These are phyloP conservation scores for Quercus tomentella DNA, from an alignment of 331 rosid species.

Conservation along the genomic window DNA sequence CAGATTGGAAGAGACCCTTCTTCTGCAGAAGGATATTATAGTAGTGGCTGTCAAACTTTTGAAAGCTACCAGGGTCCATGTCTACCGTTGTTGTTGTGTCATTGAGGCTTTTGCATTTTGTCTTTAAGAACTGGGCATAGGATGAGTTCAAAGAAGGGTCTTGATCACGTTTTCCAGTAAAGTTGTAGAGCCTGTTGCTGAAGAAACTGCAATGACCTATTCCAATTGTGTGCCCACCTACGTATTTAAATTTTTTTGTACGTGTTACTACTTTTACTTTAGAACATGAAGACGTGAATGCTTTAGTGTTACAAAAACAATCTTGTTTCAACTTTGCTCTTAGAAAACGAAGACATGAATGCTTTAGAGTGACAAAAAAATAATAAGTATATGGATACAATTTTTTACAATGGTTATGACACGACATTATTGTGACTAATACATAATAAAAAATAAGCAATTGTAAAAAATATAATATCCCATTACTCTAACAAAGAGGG, in stretches of 20 bases:
- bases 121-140: conserved; percentile 37
- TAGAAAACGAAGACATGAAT: too few species aligned
- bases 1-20: conserved; percentile 39
- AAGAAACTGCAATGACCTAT: conserved; percentile 38
- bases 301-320: too few species aligned
- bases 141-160: conserved; percentile 46
- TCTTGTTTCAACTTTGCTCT: too few species aligned
- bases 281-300: too few species aligned
- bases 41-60: conserved; percentile 21
- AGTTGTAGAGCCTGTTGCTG: conserved; percentile 45
- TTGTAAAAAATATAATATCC: too few species aligned
- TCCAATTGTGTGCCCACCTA: conserved; percentile 63
- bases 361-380: too few species aligned
- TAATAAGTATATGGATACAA: too few species aligned
- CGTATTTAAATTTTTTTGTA: neutral
- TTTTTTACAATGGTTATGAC: too few species aligned
- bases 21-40: conserved; percentile 37
- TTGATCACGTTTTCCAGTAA: conserved; percentile 57
- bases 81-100: conserved; percentile 30
- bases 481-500: too few species aligned
- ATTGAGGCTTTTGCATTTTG: conserved; percentile 17
- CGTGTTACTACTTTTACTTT: too few species aligned
- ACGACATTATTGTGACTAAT: too few species aligned
- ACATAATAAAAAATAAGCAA: neutral
- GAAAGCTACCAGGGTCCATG: conserved; percentile 29